Evolutionary conservation across 108 stramenopile species (phyloP).

Genomic region (Craspedostauros australis): DNA sequence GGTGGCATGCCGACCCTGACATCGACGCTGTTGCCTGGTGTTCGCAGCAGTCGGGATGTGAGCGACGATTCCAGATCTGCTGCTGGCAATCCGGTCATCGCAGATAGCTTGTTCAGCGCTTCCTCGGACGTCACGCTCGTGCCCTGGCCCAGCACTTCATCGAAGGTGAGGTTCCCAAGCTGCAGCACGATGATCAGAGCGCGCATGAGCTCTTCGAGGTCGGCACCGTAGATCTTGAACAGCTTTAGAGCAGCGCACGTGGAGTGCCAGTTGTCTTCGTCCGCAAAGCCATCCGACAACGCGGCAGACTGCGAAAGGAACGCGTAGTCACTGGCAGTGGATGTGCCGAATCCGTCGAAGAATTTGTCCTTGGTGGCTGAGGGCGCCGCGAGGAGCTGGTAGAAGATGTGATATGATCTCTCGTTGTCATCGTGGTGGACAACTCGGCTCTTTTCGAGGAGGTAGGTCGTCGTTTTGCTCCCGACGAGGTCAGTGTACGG

Average conservation of each 20-base stretch:
- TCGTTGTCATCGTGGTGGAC: slow-evolving; percentile 75
- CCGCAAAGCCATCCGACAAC: slow-evolving; percentile 40
- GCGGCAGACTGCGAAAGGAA: slow-evolving; percentile 36
- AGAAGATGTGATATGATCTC: slow-evolving; percentile 95
- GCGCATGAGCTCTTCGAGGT: slow-evolving; percentile 42
- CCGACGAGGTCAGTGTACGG: slow-evolving; percentile 46
- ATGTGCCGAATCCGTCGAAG: slow-evolving; percentile 26
- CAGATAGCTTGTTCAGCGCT: slow-evolving; percentile 48
- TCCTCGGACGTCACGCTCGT: slow-evolving; percentile 32
- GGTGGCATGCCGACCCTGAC: slow-evolving; percentile 49
- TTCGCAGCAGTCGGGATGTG: slow-evolving; percentile 49
- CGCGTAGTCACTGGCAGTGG: slow-evolving; percentile 18
- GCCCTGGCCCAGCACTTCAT: slow-evolving; percentile 28
- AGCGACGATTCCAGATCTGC: slow-evolving; percentile 42
- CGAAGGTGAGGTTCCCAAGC: slow-evolving; percentile 80
- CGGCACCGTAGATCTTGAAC: slow-evolving; percentile 45
- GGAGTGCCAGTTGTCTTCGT: slow-evolving; percentile 35
- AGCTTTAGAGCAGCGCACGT: slow-evolving; percentile 52
- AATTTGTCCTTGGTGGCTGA: slow-evolving; percentile 27
- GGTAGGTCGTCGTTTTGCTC: slow-evolving; percentile 66
- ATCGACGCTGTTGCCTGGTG: slow-evolving; percentile 46
- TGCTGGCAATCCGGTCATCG: slow-evolving; percentile 59
- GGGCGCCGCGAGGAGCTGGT: slow-evolving; percentile 64
- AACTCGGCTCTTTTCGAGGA: slow-evolving; percentile 92
- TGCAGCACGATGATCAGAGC: slow-evolving; percentile 72